Conservation (phyloP, 371 early-diverging fungal genomes). For the Zychaea mexicana region DNA sequence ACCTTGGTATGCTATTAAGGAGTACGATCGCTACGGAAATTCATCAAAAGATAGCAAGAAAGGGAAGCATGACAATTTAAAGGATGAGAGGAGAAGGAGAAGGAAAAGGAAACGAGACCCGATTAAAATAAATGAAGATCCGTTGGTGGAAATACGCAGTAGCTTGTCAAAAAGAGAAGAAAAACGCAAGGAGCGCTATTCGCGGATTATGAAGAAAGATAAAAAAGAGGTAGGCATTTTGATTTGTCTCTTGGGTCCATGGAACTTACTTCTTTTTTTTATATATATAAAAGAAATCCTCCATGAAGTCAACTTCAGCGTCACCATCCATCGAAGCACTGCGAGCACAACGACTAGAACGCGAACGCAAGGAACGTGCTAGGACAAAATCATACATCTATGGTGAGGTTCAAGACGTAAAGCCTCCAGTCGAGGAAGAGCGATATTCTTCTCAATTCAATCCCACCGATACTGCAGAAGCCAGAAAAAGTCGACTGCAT, state of each 20-base stretch:
- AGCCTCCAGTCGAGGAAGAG: not conserved
- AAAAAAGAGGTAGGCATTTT: not conserved
- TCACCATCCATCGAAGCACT: constrained; percentile 37
- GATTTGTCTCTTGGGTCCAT: too few species aligned
- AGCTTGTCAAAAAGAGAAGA: constrained; percentile 14
- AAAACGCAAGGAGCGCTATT: not conserved
- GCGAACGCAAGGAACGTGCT: constrained; percentile 38
- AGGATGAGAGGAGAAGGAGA: constrained; percentile 1
- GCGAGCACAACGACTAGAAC: constrained; percentile 37
- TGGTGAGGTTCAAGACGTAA: constrained; percentile 13
- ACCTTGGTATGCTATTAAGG: constrained; percentile 39
- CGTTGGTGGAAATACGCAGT: constrained; percentile 21
- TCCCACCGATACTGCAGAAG: constrained; percentile 25
- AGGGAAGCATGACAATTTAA: not conserved
- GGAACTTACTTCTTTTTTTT: too few species aligned
- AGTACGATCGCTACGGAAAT: constrained; percentile 28
- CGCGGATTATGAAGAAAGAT: constrained; percentile 5
- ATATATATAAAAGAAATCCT: constrained; percentile 1
- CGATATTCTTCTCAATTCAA: constrained; percentile 31
- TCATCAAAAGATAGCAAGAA: not conserved
- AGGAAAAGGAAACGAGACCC: constrained; percentile 6
- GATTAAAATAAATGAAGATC: constrained; percentile 29
- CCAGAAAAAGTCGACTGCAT: not conserved
- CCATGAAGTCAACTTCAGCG: constrained; percentile 17
- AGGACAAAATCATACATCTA: constrained; percentile 23